Base-by-base conservation (phyloP, 2,329 filamentous ascomycete species). In the Fusarium redolens region DNA sequence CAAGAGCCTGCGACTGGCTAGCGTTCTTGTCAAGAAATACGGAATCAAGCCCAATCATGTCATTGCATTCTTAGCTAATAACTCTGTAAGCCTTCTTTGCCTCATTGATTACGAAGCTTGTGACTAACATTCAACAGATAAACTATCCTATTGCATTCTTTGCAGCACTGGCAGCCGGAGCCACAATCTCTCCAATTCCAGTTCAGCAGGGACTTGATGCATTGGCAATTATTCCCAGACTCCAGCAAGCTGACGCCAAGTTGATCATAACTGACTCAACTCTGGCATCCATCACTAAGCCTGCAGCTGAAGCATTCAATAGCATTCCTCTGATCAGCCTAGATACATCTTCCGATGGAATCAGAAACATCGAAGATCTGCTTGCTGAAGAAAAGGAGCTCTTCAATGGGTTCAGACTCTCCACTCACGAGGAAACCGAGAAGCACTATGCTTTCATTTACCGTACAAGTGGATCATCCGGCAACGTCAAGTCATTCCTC, bases 171-270 rank as follows among this genome's bases (percentile, higher is more conserved):
- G 48, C 48, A 25, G 48, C 48, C 22, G 48, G 48, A 18, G 48
- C 48, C 35, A 51, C 48, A 25, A 51, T 51, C n/a, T 51, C 48
- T 7, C 48, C 48, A 1, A 51, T 51, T 10, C 48, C 48, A 20
- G 48, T 51, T 37, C 48, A 51, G 48, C 48, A 51, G 7, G 48
- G 48, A 20, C 48, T 51, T 20, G 48, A 51, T 37, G 48, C 48
- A 20, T n/a, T 37, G 17, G 48, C 48, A 25, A 25, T 51, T 18
- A 51, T 51, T 14, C 48, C 48, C 12, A 37, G 48, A 20, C 31
- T 51, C 8, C 31, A 51, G 35, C 48, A 51, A 15, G 48, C 48
- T 51, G 31, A 37, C 6, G 48, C 48, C 48, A 51, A 37, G 31
- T 20, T 51, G 31, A 51, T 51, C n/a, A 37, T 51, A 14, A 51